Conservation (phyloP, 1,284 basidiomycete genomes). For the Puccinia triticina region DNA sequence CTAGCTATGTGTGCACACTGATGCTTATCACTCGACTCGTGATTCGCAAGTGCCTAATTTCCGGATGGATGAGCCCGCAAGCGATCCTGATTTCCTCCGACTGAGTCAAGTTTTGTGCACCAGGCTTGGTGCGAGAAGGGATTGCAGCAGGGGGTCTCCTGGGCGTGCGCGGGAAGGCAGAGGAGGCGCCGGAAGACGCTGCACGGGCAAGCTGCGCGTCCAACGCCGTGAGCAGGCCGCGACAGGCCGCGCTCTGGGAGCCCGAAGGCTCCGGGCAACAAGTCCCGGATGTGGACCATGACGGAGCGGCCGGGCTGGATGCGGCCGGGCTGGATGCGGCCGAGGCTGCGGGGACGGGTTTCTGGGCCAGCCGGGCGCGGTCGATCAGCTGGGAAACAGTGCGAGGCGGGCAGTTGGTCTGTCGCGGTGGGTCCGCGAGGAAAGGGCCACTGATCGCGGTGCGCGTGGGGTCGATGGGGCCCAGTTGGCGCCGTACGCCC, state of each 20-base stretch:
- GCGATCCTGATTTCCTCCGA: no score
- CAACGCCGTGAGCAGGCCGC: conserved; percentile 69
- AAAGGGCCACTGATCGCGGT: conserved; percentile 69
- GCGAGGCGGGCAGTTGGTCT: conserved; percentile 54
- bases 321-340: conserved; percentile 81
- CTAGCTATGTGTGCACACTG: no score
- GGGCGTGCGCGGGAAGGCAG: no score
- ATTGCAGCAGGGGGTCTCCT: no score
- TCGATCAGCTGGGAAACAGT: conserved; percentile 89
- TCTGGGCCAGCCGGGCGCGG: conserved; percentile 73
- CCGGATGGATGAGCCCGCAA: no score
- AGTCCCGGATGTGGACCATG: conserved; percentile 75
- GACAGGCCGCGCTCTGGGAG: conserved; percentile 71
- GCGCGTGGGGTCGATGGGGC: conserved; percentile 69
- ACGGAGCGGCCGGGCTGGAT: conserved; percentile 87
- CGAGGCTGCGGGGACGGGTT: conserved; percentile 65
- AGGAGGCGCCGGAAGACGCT: no score
- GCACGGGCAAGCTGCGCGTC: no score
- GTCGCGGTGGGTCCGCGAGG: background rate
- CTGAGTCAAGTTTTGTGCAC: no score
- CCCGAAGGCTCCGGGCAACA: conserved; percentile 83
- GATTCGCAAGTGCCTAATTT: no score
- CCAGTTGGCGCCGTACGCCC: conserved; percentile 67
- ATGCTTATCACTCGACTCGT: no score
- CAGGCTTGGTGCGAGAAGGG: no score